A percentile compares a stretch with the other conserved stretches of the same genome.
Conservation (phyloP, 2,329 filamentous ascomycete species). For the Cyphellophora europaea region DNA sequence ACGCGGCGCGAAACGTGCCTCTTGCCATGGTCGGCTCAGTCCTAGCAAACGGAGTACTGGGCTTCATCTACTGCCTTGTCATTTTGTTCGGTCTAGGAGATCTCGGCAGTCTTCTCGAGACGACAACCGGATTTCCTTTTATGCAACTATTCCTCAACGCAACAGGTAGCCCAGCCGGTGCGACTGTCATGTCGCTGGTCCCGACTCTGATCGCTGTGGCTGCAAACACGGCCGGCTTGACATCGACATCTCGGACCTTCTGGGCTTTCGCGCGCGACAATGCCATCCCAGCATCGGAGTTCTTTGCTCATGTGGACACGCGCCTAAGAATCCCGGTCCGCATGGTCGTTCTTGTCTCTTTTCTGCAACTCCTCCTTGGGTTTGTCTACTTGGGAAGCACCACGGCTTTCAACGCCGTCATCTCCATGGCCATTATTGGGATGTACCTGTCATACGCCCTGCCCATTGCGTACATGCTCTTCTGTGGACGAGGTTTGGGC, state of each 20-base stretch:
- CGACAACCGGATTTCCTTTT: constrained; percentile 34
- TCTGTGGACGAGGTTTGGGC: constrained; percentile 26
- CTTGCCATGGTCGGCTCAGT: constrained; percentile 25
- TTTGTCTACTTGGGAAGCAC: constrained; percentile 15
- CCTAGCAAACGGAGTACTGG: constrained; percentile 36
- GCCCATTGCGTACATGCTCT: constrained; percentile 37
- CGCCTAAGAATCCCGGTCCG: constrained; percentile 7
- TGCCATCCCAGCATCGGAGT: constrained; percentile 26
- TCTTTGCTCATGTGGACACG: constrained; percentile 19
- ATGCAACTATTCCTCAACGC: constrained; percentile 30
- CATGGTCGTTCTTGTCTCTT: constrained; percentile 8
- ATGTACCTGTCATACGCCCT: constrained; percentile 41
- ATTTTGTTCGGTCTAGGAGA: constrained; percentile 36
- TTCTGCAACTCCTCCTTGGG: constrained; percentile 8
- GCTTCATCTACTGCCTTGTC: constrained; percentile 32
- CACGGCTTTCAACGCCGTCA: constrained; percentile 20
- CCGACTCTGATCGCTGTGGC: constrained; percentile 21
- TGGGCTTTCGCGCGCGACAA: constrained; percentile 32
- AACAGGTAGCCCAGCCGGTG: constrained; percentile 21
- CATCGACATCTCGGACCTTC: constrained; percentile 28
- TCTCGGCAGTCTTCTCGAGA: constrained; percentile 29
- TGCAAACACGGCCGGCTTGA: constrained; percentile 23
- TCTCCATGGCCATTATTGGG: constrained; percentile 20
- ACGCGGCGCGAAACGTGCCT: constrained; percentile 21
- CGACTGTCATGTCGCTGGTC: constrained; percentile 22